These are phyloP conservation scores for Fusarium nematophilum DNA, from an alignment of 2,329 filamentous ascomycete genomes.

Conservation along the genomic window DNA sequence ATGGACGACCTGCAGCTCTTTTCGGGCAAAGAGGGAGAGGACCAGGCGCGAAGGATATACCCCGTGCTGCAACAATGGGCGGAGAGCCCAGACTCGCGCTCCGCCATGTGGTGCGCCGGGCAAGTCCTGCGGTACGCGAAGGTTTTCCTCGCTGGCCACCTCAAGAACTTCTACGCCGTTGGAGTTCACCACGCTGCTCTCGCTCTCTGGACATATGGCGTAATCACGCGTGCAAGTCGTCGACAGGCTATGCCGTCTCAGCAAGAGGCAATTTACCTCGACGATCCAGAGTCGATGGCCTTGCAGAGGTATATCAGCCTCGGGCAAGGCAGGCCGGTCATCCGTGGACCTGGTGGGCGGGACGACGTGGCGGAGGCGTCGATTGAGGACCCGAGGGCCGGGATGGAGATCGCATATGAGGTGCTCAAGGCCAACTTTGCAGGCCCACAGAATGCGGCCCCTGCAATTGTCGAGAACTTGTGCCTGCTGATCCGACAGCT, in stretches of 20 bases:
- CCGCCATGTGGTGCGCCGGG: constrained; percentile 75
- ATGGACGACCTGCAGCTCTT: constrained; percentile 75
- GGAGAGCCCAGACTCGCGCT: constrained; percentile 64
- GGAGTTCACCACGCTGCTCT: constrained; percentile 76
- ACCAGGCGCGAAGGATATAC: constrained; percentile 71
- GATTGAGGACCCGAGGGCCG: constrained; percentile 66
- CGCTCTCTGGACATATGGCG: constrained; percentile 76
- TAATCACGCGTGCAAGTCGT: constrained; percentile 60
- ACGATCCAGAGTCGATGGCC: constrained; percentile 63
- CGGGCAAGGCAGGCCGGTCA: constrained; percentile 64
- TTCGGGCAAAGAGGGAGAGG: constrained; percentile 74
- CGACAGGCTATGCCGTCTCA: constrained; percentile 48
- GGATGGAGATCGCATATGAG: constrained; percentile 69
- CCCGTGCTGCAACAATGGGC: constrained; percentile 70
- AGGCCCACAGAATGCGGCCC: constrained; percentile 55
- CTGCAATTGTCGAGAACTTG: constrained; percentile 75
- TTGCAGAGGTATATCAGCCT: constrained; percentile 68
- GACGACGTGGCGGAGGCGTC: constrained; percentile 51
- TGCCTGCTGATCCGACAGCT: constrained; percentile 72
- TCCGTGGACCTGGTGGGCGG: constrained; percentile 51
- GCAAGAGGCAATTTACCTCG: constrained; percentile 63
- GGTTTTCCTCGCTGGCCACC: constrained; percentile 60
- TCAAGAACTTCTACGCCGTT: constrained; percentile 76
- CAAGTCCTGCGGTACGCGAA: constrained; percentile 73
- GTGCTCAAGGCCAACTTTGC: constrained; percentile 66